Conservation (phyloP, 352 stramenopile species). For the Thraustotheca clavata region DNA sequence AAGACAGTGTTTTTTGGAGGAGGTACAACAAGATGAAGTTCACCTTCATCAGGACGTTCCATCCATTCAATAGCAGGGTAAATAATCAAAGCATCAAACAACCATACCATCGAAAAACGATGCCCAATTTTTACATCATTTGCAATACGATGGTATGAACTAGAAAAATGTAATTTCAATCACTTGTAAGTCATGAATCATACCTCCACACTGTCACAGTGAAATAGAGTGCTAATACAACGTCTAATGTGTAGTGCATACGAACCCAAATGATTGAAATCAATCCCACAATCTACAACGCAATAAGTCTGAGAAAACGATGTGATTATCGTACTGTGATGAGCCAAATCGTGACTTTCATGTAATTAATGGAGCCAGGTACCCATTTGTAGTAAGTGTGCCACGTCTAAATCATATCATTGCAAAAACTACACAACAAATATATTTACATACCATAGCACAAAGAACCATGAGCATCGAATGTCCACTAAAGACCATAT, state of each 20-base stretch:
- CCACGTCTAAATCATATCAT: neutral
- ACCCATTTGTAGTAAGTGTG: slow-evolving; percentile 23
- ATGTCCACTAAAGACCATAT: slow-evolving; percentile 21
- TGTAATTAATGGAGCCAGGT: slow-evolving; percentile 21
- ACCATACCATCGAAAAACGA: slow-evolving; percentile 21
- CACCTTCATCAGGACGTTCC: slow-evolving; percentile 13
- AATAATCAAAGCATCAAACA: slow-evolving; percentile 21
- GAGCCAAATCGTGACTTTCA: slow-evolving; percentile 21
- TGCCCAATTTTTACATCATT: slow-evolving; percentile 22
- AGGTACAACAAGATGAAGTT: too few relatives aligned
- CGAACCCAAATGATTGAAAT: slow-evolving; percentile 19
- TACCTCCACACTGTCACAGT: slow-evolving; percentile 20
- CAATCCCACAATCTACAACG: neutral
- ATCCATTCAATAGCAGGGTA: slow-evolving; percentile 21
- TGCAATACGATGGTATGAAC: slow-evolving; percentile 20
- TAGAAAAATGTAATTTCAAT: neutral
- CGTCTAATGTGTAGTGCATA: slow-evolving; percentile 22
- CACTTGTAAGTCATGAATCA: neutral
- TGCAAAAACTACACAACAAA: neutral
- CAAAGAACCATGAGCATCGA: slow-evolving; percentile 21
- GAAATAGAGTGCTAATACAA: slow-evolving; percentile 18
- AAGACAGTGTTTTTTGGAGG: too few relatives aligned
- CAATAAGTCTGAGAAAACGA: neutral
- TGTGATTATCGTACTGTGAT: slow-evolving; percentile 9
- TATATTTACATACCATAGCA: slow-evolving; percentile 8